phyloP scores from a whole-genome alignment of 345 rosid genomes.

The Brassica cretica region DNA sequence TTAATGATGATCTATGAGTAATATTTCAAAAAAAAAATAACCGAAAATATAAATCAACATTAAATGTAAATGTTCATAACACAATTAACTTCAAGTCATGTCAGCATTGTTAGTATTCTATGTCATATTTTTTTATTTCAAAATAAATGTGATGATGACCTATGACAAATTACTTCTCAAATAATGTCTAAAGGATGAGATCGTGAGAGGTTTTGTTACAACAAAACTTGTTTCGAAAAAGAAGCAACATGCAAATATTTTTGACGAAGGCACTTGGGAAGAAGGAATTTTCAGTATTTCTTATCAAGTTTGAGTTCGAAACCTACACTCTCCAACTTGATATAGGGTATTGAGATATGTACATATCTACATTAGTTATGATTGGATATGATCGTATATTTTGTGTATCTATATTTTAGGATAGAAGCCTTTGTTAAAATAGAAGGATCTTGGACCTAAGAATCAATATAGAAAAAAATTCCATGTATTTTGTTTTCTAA shows the following conservation, averaged over 20 bases:
- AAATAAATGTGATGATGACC: too few species aligned
- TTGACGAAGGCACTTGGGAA: background rate
- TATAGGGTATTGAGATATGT: background rate
- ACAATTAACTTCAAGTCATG: too few species aligned
- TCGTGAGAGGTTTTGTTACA: background rate
- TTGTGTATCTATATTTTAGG: background rate
- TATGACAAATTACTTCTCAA: too few species aligned
- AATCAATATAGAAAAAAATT: background rate
- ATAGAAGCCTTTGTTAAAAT: background rate
- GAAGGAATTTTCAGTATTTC: background rate
- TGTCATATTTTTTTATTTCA: too few species aligned
- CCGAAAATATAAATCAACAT: too few species aligned
- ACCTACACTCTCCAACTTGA: background rate
- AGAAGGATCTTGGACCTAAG: background rate
- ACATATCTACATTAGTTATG: background rate
- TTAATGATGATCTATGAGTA: too few species aligned
- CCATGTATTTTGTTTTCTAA: background rate
- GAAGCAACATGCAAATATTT: background rate
- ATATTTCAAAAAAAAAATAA: too few species aligned
- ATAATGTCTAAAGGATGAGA: background rate
- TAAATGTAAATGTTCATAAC: too few species aligned
- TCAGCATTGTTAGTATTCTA: too few species aligned
- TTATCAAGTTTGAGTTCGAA: background rate
- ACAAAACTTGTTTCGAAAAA: background rate
- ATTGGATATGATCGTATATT: background rate